Percentiles rank a stretch among this genome's conserved stretches.
Evolutionary conservation across 202 grass and related monocot species (phyloP).

Genomic region (Zizania palustris): DNA sequence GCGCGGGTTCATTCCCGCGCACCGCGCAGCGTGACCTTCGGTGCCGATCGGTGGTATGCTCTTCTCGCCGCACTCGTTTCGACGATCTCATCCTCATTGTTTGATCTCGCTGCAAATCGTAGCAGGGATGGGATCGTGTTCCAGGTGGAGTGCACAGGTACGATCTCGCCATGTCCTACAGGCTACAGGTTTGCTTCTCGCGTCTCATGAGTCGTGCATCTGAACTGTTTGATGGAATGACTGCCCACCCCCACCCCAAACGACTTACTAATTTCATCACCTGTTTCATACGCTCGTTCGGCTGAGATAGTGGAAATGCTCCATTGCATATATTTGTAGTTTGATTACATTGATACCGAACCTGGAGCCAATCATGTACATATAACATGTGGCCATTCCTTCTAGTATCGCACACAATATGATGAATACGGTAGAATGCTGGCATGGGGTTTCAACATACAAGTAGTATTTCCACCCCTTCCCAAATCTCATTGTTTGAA

Average conservation of each 20-base stretch:
- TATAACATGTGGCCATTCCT: not conserved
- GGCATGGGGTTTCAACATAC: not conserved
- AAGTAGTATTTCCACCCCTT: not conserved
- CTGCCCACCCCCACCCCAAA: not conserved
- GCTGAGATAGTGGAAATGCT: not conserved
- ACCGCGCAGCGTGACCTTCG: not conserved
- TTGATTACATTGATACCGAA: not conserved
- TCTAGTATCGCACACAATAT: not conserved
- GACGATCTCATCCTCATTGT: not conserved
- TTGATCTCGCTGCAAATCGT: not conserved
- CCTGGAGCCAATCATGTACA: not conserved
- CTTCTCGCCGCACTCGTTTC: not conserved
- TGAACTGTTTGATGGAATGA: constrained; percentile 44
- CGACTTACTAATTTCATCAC: not conserved
- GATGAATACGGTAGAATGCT: not conserved
- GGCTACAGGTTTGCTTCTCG: not conserved
- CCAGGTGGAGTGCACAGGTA: not conserved
- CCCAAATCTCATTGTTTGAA: not conserved
- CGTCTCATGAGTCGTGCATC: not conserved
- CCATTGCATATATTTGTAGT: not conserved
- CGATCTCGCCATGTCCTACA: not conserved
- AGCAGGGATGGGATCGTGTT: no score
- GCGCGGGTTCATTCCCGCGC: no score
- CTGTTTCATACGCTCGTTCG: not conserved
- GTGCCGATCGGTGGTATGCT: not conserved